Evolutionary conservation across 2,329 filamentous ascomycete genomes (phyloP).

Genomic region (Colletotrichum endophyticum): DNA sequence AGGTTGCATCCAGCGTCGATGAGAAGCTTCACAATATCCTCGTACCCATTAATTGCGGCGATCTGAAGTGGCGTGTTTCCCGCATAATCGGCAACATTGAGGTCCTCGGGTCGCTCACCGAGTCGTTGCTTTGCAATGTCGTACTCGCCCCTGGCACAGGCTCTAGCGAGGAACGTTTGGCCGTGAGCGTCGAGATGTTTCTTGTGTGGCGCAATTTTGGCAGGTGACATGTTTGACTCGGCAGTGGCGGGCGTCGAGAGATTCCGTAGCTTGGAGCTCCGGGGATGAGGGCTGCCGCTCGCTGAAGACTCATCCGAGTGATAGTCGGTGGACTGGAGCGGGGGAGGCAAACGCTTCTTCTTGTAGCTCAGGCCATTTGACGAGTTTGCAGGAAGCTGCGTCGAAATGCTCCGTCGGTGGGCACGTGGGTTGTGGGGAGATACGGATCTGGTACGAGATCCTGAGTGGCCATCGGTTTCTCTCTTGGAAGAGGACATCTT

Average conservation of each 20-base stretch:
- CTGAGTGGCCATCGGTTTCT: slow-evolving; percentile 34
- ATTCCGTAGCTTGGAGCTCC: slow-evolving; percentile 61
- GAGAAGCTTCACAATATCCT: slow-evolving; percentile 85
- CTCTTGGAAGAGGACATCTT: slow-evolving; percentile 36
- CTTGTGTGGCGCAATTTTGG: slow-evolving; percentile 75
- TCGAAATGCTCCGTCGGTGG: slow-evolving; percentile 70
- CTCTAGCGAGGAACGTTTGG: slow-evolving; percentile 87
- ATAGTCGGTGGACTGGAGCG: slow-evolving; percentile 67
- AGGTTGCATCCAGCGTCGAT: slow-evolving; percentile 85
- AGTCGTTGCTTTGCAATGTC: slow-evolving; percentile 78
- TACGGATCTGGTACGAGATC: slow-evolving; percentile 47
- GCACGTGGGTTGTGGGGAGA: slow-evolving; percentile 63
- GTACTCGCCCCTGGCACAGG: slow-evolving; percentile 85
- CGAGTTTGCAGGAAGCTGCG: slow-evolving; percentile 61
- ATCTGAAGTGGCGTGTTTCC: slow-evolving; percentile 97
- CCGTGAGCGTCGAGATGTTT: slow-evolving; percentile 93
- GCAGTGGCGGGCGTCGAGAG: slow-evolving; percentile 61
- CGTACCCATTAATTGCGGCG: slow-evolving; percentile 84
- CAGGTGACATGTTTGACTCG: slow-evolving; percentile 68
- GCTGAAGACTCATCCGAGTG: slow-evolving; percentile 71
- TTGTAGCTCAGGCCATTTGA: slow-evolving; percentile 62
- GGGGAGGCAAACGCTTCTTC: slow-evolving; percentile 66
- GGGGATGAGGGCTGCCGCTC: slow-evolving; percentile 63
- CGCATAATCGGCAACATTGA: slow-evolving; percentile 90
- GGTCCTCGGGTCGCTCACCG: slow-evolving; percentile 80